phyloP scores from a whole-genome alignment of 192 early-diverging fungal species.

The Linnemannia exigua region DNA sequence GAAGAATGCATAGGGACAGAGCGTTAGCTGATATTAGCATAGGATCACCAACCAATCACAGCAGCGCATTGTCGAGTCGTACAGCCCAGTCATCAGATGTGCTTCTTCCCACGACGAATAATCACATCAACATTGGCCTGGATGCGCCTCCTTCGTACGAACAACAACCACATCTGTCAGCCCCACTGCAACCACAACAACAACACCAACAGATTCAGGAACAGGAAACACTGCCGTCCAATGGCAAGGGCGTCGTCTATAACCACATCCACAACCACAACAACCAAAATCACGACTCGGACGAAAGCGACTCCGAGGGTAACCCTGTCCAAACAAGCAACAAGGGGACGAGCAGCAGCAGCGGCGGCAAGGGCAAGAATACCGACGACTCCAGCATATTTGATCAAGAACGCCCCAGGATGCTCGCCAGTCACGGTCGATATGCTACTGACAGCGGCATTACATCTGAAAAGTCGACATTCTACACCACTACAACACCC shows the following conservation, averaged over 20 bases:
- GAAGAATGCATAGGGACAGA: background rate
- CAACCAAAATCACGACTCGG: background rate
- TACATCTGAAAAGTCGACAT: background rate
- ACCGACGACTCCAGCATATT: background rate
- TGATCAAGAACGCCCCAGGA: background rate
- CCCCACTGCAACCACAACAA: background rate
- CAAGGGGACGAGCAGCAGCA: background rate
- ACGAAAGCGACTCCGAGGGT: background rate
- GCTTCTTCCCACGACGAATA: constrained; percentile 35
- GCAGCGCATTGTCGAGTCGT: background rate
- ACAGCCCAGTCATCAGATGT: constrained; percentile 30
- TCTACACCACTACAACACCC: constrained; percentile 14
- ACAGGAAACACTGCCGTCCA: background rate
- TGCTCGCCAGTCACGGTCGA: constrained; percentile 3
- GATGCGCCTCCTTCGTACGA: background rate
- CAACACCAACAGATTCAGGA: background rate
- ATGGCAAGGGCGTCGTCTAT: background rate
- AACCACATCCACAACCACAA: background rate
- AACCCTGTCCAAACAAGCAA: background rate
- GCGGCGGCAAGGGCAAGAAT: background rate
- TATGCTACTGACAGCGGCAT: constrained; percentile 6
- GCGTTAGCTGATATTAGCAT: constrained; percentile 2
- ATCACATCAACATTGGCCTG: background rate
- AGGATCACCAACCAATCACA: constrained; percentile 30
- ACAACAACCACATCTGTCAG: background rate